Evolutionary conservation across 345 rosid species (phyloP), one percentile per base, ranked within the genome.

Genomic region (Luvunga scandens): DNA sequence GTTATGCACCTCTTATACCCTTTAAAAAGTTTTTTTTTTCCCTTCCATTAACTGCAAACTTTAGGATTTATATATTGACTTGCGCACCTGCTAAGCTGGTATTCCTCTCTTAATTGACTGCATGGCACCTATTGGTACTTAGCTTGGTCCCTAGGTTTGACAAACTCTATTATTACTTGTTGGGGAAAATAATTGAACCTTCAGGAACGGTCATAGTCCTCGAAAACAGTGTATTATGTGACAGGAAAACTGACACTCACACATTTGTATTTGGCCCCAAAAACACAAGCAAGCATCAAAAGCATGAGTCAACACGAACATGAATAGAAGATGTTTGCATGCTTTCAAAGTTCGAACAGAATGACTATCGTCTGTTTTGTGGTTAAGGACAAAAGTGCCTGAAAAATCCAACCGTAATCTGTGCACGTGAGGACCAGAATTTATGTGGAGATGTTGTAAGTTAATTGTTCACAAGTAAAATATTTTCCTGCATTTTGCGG

Each of bases 371-470:
- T 45, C 18, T 25, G 36, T 30, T 45, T 75, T 53, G 71, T 75
- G 71, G 50, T 39, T 48, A 45, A 31, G 21, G 74, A 71, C 34
- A 61, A 42, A 45, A 30, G 45, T 22, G 38, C 48, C 42, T 30
- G 61, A 10, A 27, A 48, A 75, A 75, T 64, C 50, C 71, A 64
- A 75, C 62, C 31, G 68, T 16, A 27, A 50, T 64, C 70, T 65
- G 62, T 64, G 72, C 80, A 77, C 81, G 76, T 71, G 72, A 78
- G 64, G 42, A 59, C 64, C 55, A 45, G 66, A 31, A 66, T 25
- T 57, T 42, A 60, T 73, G 75, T 45, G 64, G 68, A 59, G 30
- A 14, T 57, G 36, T 6, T 55, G 39, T 4, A 27, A 39, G 38
- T 30, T 53, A 34, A 30, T 36, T 10, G 57, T 21, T 75, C 66